Percentiles rank a stretch among this genome's conserved stretches.
phyloP scores from a whole-genome alignment of 257 asterid genomes.

The Knoxia roxburghii region DNA sequence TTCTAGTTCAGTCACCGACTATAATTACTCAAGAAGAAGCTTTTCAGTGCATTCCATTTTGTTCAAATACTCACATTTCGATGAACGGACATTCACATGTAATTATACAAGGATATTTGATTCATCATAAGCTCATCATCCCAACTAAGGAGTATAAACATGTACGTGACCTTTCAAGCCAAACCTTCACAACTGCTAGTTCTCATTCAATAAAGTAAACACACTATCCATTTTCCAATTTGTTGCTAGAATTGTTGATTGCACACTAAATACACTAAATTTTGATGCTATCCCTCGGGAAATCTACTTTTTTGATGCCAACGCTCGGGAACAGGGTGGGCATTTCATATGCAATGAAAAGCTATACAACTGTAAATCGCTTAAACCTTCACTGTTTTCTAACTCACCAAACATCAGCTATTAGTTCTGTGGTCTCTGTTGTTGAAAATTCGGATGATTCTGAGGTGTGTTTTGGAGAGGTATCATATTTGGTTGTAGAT shows the following conservation, averaged over 20 bases:
- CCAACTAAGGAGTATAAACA: not conserved
- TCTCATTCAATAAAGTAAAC: too few species aligned
- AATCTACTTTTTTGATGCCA: not conserved
- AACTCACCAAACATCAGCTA: conserved; percentile 27
- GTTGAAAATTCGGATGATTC: conserved; percentile 81
- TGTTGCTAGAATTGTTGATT: not conserved
- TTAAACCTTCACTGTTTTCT: not conserved
- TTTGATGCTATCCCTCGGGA: not conserved
- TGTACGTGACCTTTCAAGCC: not conserved
- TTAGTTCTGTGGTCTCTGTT: conserved; percentile 84
- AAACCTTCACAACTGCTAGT: not conserved
- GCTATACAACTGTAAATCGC: not conserved
- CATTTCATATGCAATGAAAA: not conserved
- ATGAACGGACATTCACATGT: too few species aligned
- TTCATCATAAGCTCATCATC: not conserved
- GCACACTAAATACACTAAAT: not conserved
- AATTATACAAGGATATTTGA: not conserved
- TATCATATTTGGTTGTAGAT: conserved; percentile 53
- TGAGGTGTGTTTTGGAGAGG: conserved; percentile 61
- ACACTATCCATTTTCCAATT: not conserved
- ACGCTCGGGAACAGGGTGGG: not conserved
- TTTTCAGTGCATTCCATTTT: not conserved
- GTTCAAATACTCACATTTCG: too few species aligned
- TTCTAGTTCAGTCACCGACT: too few species aligned
- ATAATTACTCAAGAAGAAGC: too few species aligned